phyloP scores from a whole-genome alignment of 176 grass and related monocot species.

The Zoysia japonica region DNA sequence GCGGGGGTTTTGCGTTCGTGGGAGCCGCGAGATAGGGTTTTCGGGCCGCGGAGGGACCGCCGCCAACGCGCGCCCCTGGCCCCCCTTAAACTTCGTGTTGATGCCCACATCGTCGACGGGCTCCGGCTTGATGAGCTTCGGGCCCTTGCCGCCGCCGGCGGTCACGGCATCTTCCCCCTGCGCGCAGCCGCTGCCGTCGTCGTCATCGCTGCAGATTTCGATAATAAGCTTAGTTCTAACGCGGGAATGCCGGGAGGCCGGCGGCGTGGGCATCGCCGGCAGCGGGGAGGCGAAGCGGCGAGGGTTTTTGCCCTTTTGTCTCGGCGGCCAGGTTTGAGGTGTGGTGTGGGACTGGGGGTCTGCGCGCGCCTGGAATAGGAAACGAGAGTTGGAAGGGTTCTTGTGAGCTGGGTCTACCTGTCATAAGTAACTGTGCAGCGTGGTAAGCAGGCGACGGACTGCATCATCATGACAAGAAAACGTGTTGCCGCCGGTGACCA shows the following conservation, averaged over 20 bases:
- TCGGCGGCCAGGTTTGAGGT: not conserved
- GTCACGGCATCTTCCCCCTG: not conserved
- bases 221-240: not conserved
- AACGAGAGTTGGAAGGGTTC: not conserved
- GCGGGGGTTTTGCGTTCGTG: not conserved
- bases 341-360: too few species aligned
- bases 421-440: not conserved
- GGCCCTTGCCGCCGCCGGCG: not conserved
- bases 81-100: not conserved
- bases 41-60: not conserved
- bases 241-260: not conserved
- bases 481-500: not conserved
- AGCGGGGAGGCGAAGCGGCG: not conserved
- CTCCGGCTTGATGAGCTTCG: not conserved
- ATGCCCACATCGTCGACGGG: not conserved
- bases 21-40: not conserved
- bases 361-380: constrained; percentile 6
- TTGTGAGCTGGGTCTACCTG: not conserved
- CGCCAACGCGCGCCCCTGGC: not conserved
- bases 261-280: not conserved
- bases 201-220: not conserved
- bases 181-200: not conserved
- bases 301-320: constrained; percentile 15
- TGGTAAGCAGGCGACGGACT: not conserved
- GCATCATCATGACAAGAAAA: not conserved